A percentile compares a stretch with the other conserved stretches of the same genome.
phyloP scores from a whole-genome alignment of 768 basidiomycete species.

The Leccinum subgranulosum region DNA sequence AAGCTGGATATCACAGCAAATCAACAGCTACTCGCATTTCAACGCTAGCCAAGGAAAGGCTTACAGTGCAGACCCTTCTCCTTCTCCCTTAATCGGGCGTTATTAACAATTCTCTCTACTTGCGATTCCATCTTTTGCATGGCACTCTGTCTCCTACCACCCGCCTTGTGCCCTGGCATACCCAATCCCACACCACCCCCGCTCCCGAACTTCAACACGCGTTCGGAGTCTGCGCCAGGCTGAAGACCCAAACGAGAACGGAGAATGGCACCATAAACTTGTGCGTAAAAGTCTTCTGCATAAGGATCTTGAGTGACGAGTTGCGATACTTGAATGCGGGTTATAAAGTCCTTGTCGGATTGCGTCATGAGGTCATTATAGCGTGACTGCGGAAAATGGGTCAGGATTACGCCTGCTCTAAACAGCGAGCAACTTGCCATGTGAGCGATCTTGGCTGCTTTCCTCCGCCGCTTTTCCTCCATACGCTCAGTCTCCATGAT shows the following conservation, averaged over 20 bases:
- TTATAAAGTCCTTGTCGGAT: constrained; percentile 99
- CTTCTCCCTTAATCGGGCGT: constrained; percentile 81
- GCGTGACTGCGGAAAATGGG: constrained; percentile 53
- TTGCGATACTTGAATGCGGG: constrained; percentile 97
- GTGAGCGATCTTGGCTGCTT: constrained; percentile 82
- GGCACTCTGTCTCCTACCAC: constrained; percentile 71
- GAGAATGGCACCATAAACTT: constrained; percentile 85
- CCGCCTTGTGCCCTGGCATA: constrained; percentile 44
- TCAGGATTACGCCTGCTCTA: background rate
- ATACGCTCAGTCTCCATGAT: constrained; percentile 88
- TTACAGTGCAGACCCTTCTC: constrained; percentile 70
- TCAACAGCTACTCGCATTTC: background rate
- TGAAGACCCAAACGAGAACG: constrained; percentile 76
- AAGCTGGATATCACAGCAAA: constrained; percentile 37
- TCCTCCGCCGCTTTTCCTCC: constrained; percentile 80
- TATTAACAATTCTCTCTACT: constrained; percentile 94
- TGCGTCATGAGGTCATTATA: constrained; percentile 97
- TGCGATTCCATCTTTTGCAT: constrained; percentile 95
- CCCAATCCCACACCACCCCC: constrained; percentile 83
- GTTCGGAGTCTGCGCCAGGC: constrained; percentile 55
- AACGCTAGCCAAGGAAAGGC: constrained; percentile 5
- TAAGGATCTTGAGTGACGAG: constrained; percentile 97
- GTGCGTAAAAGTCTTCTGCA: constrained; percentile 97
- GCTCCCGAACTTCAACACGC: constrained; percentile 83
- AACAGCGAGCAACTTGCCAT: constrained; percentile 53